phyloP scores from a whole-genome alignment of 78 protist genomes.

The Dictyostelium intermedium region DNA sequence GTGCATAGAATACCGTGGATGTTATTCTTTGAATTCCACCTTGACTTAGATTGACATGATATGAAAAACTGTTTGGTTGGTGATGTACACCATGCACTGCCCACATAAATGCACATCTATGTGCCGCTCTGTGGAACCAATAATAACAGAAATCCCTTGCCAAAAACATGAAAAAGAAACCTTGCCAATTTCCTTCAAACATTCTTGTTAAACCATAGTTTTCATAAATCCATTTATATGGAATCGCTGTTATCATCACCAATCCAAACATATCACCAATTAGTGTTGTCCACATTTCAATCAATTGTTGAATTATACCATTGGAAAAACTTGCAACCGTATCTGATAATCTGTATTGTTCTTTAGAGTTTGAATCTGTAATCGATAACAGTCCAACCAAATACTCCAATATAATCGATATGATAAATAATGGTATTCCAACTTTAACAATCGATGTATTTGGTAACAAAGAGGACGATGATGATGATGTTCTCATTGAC shows the following conservation, averaged over 20 bases:
- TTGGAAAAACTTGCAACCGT: not conserved
- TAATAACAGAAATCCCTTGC: slow-evolving; percentile 14
- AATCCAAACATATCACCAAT: not conserved
- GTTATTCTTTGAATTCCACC: slow-evolving; percentile 29
- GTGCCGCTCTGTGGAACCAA: not conserved
- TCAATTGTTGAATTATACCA: slow-evolving; percentile 4
- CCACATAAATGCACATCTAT: slow-evolving; percentile 16
- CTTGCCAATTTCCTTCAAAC: not conserved
- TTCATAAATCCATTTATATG: not conserved
- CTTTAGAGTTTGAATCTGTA: not conserved
- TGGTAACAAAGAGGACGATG: not conserved
- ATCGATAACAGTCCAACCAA: not conserved
- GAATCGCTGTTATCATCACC: slow-evolving; percentile 1
- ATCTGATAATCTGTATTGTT: slow-evolving; percentile 1
- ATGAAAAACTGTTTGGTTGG: not conserved
- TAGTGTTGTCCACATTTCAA: slow-evolving; percentile 5
- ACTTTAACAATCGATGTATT: not conserved
- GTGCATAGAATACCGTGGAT: slow-evolving; percentile 65
- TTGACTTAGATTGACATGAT: slow-evolving; percentile 29
- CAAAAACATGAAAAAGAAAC: not conserved
- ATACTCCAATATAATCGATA: not conserved
- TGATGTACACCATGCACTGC: not conserved
- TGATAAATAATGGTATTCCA: not conserved
- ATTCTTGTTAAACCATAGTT: not conserved
- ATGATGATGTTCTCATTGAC: not conserved